Percentiles rank a stretch among this genome's conserved stretches.
Conservation (phyloP, 1,284 basidiomycete species). For the Flammula alnicola region DNA sequence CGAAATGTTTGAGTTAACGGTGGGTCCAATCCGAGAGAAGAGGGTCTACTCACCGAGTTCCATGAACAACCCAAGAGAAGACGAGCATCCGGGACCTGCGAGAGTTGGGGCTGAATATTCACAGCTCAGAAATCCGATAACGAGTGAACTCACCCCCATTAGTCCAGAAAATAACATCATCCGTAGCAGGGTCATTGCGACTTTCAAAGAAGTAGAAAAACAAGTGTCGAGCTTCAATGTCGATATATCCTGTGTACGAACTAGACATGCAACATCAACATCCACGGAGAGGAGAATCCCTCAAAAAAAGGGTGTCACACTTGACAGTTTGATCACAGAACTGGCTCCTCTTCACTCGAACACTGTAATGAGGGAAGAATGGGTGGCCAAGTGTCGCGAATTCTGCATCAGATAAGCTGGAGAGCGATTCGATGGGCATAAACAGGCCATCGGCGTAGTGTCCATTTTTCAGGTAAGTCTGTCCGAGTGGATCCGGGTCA, state of each 20-base stretch:
- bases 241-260: constrained; percentile 51
- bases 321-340: constrained; percentile 62
- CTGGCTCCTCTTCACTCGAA: constrained; percentile 54
- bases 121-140: not conserved
- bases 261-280: constrained; percentile 14
- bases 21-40: not conserved
- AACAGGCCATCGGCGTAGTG: constrained; percentile 5
- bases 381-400: constrained; percentile 58
- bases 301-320: constrained; percentile 27
- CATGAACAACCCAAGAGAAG: constrained; percentile 65
- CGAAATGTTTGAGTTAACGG: constrained; percentile 1
- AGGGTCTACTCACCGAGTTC: constrained; percentile 49
- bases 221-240: constrained; percentile 70
- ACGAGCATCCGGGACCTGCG: constrained; percentile 57
- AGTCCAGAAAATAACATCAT: constrained; percentile 73
- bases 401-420: constrained; percentile 15
- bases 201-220: constrained; percentile 93
- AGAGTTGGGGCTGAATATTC: not conserved
- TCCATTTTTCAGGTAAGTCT: too few relatives aligned
- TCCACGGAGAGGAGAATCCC: not conserved
- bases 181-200: constrained; percentile 64
- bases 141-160: constrained; percentile 46
- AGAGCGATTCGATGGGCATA: constrained; percentile 15
- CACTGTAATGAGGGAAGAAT: constrained; percentile 53
- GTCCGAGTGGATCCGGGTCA: not conserved